phyloP scores from a whole-genome alignment of 306 rosid species.

The Begonia masoniana region DNA sequence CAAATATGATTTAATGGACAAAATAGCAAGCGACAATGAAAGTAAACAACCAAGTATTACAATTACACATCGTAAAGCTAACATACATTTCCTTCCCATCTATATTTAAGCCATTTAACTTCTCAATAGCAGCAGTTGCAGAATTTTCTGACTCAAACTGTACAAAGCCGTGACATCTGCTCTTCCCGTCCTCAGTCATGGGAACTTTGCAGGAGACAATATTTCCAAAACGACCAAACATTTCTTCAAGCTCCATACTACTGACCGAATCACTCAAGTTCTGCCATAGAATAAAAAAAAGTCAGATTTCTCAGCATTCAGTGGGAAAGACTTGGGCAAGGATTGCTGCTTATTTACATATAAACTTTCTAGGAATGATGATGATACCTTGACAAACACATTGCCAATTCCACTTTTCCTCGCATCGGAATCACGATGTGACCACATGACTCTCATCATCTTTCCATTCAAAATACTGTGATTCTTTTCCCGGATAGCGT shows the following conservation, averaged over 20 bases:
- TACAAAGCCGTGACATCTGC: background rate
- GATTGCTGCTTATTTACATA: background rate
- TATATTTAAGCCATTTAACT: background rate
- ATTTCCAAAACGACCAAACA: background rate
- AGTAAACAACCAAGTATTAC: background rate
- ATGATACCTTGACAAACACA: conserved; percentile 70
- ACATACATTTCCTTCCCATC: background rate
- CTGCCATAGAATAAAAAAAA: background rate
- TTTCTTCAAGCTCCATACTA: background rate
- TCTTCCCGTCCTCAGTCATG: background rate
- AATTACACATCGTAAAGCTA: too few species aligned
- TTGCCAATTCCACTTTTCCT: conserved; percentile 63
- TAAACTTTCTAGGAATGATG: background rate
- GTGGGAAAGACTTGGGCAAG: background rate
- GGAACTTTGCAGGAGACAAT: background rate
- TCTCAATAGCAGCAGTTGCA: background rate
- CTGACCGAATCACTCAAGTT: conserved; percentile 1
- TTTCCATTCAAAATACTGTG: conserved; percentile 50
- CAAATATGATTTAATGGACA: background rate
- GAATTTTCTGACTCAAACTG: background rate
- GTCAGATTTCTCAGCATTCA: background rate
- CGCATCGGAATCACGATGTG: conserved; percentile 64
- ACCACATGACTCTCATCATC: conserved; percentile 69
- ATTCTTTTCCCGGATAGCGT: conserved; percentile 53
- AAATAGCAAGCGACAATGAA: background rate